phyloP scores from a whole-genome alignment of 1,284 basidiomycete genomes.

The Tausonia pullulans region DNA sequence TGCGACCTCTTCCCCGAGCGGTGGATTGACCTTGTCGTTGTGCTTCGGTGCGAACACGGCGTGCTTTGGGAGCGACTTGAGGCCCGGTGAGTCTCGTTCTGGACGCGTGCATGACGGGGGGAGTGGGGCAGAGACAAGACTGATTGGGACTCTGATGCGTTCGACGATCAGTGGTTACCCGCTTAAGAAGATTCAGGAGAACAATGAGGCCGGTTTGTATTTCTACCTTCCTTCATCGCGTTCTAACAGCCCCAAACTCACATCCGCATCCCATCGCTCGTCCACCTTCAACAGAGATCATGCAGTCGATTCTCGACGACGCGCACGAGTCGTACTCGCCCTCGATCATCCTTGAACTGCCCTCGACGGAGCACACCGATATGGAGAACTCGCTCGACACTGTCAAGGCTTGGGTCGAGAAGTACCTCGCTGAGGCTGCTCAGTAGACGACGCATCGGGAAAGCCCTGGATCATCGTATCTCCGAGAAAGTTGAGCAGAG shows the following conservation, averaged over 20 bases:
- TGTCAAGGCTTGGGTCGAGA: conserved; percentile 72
- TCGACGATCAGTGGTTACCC: conserved; percentile 57
- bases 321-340: conserved; percentile 72
- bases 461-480: too few species aligned
- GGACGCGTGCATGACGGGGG: background rate
- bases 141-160: background rate
- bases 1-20: conserved; percentile 90
- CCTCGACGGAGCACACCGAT: conserved; percentile 55
- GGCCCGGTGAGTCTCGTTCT: conserved; percentile 53
- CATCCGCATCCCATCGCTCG: background rate
- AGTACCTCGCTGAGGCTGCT: conserved; percentile 32
- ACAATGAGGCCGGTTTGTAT: conserved; percentile 61
- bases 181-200: conserved; percentile 91
- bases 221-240: background rate
- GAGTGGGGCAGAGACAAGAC: too few species aligned
- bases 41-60: conserved; percentile 79
- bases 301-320: conserved; percentile 84
- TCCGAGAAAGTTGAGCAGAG: too few species aligned
- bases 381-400: conserved; percentile 75
- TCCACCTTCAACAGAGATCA: conserved; percentile 54
- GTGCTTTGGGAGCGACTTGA: conserved; percentile 89
- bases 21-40: conserved; percentile 95
- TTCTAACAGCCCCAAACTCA: background rate
- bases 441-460: too few species aligned
- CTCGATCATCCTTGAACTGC: conserved; percentile 77